A percentile compares a stretch with the other conserved stretches of the same genome.
These are phyloP conservation scores for Lachnellula hyalina DNA, from an alignment of 2,329 filamentous ascomycete genomes.

Conservation along the genomic window DNA sequence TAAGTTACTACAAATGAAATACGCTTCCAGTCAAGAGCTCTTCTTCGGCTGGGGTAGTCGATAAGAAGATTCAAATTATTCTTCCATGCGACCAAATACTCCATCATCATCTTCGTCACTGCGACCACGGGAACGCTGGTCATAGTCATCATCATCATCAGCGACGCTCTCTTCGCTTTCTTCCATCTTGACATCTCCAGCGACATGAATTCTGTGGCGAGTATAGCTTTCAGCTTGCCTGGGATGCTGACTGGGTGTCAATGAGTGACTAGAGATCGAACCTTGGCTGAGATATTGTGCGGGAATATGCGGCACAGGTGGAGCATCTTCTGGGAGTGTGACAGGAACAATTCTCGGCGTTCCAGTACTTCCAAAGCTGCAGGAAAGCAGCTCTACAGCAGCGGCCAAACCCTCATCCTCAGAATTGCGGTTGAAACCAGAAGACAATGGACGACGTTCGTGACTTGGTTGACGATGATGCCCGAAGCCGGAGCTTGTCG, in stretches of 20 bases:
- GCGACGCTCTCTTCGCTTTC: conserved; percentile 57
- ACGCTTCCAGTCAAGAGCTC: conserved; percentile 7
- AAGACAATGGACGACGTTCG: conserved; percentile 72
- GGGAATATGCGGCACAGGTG: conserved; percentile 82
- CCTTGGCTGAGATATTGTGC: conserved; percentile 66
- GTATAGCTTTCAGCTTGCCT: conserved; percentile 62
- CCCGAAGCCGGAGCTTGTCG: conserved; percentile 41
- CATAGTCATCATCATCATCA: conserved; percentile 64
- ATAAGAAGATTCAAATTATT: conserved; percentile 43
- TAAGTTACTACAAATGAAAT: conserved; percentile 27
- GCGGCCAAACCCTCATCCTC: conserved; percentile 84
- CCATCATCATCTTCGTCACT: conserved; percentile 91
- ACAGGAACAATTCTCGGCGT: conserved; percentile 64
- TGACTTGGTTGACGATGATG: conserved; percentile 65
- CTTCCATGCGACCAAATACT: conserved; percentile 95
- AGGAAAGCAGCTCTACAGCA: conserved; percentile 83
- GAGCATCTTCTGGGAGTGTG: conserved; percentile 67
- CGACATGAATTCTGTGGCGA: conserved; percentile 47
- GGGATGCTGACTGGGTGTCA: conserved; percentile 52
- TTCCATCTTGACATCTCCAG: conserved; percentile 63
- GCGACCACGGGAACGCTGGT: conserved; percentile 53
- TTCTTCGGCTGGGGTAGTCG: not conserved
- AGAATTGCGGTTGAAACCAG: conserved; percentile 69
- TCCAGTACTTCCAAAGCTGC: conserved; percentile 63
- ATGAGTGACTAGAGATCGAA: conserved; percentile 54